Base-by-base conservation (phyloP, 2,329 filamentous ascomycete genomes). In the Myriosclerotinia curreyana region DNA sequence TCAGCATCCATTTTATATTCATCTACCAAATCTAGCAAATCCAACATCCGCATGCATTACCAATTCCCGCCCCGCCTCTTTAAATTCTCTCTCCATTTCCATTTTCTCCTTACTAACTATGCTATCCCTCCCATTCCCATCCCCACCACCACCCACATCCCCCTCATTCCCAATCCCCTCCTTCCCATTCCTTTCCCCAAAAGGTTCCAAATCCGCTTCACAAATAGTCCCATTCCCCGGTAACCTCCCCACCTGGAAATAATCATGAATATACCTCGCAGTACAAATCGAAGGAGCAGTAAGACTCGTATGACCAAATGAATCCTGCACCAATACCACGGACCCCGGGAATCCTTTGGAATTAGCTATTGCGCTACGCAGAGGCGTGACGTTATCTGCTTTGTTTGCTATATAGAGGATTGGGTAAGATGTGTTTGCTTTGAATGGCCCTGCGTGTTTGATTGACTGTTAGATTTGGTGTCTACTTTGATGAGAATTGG, bases 301-400 rank as follows among this genome's bases (percentile, higher is more conserved):
- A 17, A 55, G n/a, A 55, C 53, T 55, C 53, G 48, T 52, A 44
- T 53, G 51, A 5, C 82, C 82, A 49, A 80, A 83, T 0, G 79
- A 79, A 52, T 83, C 79, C 68, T 82, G 80, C 15, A 79, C 75
- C 34, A 84, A 70, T 7, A 84, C 73, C 0, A 77, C 75, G 0
- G 80, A 82, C 17, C 76, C 77, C 0, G 75, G 75, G 59, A 83
- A 83, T 0, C 76, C 69, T 5, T 66, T 62, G 1, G 74, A 70
- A 52, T 76, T 76, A 25, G 69, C 69, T 2, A 63, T 63, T 0
- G 75, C 75, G 46, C 73, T 75, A 14, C 72, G 61, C 6, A 75
- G 68, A 0, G 76, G 75, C 9, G 75, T 70, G 15, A 77, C 70
- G 46, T 77, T 77, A 55, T 77, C 76, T 20, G 73, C 73, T 36